Conservation (phyloP, 345 rosid species). For the Ailanthus altissimus region DNA sequence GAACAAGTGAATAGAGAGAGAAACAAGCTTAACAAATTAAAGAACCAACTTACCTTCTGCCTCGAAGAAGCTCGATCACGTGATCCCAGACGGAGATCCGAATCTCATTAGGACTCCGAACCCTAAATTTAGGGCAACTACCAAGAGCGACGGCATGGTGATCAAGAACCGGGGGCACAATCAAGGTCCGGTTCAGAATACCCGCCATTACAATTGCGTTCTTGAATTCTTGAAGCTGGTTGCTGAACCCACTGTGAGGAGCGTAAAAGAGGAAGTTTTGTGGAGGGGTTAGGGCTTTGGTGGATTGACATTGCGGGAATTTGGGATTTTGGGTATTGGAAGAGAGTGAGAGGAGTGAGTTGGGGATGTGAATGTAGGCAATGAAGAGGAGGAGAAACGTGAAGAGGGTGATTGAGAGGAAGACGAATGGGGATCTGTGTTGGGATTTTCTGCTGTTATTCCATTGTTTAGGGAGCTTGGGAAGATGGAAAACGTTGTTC, state of each 20-base stretch:
- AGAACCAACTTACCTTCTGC: slow-evolving; percentile 51
- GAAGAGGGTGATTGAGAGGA: slow-evolving; percentile 30
- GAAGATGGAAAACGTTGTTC: slow-evolving; percentile 44
- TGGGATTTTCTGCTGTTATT: slow-evolving; percentile 40
- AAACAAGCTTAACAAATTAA: background rate
- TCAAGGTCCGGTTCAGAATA: slow-evolving; percentile 76
- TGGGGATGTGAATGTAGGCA: slow-evolving; percentile 47
- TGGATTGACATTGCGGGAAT: slow-evolving; percentile 43
- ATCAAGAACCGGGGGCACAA: slow-evolving; percentile 84
- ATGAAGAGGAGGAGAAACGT: slow-evolving; percentile 38
- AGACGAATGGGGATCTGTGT: slow-evolving; percentile 37
- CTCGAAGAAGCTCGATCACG: slow-evolving; percentile 55
- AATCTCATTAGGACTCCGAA: slow-evolving; percentile 52
- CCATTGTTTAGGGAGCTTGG: slow-evolving; percentile 38
- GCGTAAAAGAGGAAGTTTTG: slow-evolving; percentile 72
- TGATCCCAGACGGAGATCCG: slow-evolving; percentile 74
- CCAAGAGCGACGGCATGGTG: slow-evolving; percentile 95
- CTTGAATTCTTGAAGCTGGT: slow-evolving; percentile 89
- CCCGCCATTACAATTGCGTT: slow-evolving; percentile 73
- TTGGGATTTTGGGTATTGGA: slow-evolving; percentile 36
- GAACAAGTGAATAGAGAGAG: background rate
- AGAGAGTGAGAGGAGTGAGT: slow-evolving; percentile 41
- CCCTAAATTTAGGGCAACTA: slow-evolving; percentile 96
- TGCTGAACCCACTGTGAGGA: slow-evolving; percentile 95
- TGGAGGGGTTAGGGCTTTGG: slow-evolving; percentile 16